Evolutionary conservation across 2,329 filamentous ascomycete species (phyloP).

Genomic region (Phoma herbarum): DNA sequence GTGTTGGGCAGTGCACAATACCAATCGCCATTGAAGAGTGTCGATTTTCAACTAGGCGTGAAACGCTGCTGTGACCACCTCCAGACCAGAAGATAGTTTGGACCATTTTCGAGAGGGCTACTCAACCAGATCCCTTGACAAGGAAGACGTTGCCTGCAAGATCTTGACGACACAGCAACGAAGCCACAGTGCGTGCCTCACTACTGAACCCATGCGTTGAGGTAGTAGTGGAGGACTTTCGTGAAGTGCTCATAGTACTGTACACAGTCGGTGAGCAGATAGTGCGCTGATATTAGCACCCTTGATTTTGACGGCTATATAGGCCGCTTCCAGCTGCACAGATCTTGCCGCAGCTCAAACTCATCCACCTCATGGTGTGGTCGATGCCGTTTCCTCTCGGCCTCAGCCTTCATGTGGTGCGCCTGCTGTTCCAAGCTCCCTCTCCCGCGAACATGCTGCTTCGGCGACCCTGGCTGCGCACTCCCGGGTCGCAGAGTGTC

Average conservation of each 20-base stretch:
- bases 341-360: conserved; percentile 58
- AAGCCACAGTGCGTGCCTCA: not conserved
- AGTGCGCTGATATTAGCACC: not conserved
- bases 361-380: conserved; percentile 58
- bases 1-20: not conserved
- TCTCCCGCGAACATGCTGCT: conserved; percentile 44
- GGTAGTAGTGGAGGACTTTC: not conserved
- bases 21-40: no score
- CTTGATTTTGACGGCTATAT: conserved; percentile 9
- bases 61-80: not conserved
- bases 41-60: not conserved
- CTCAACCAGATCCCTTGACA: not conserved
- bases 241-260: not conserved
- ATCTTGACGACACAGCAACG: not conserved
- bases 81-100: not conserved
- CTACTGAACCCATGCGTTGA: not conserved
- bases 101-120: not conserved
- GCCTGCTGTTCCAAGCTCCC: conserved; percentile 55
- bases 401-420: conserved; percentile 53
- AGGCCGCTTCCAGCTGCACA: conserved; percentile 57
- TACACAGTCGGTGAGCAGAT: not conserved
- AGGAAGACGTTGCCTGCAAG: not conserved
- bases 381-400: conserved; percentile 47
- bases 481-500: conserved; percentile 48
- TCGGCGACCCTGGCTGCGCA: conserved; percentile 29